phyloP scores from a whole-genome alignment of 208 protist genomes.

The Paratrypanosoma confusum region DNA sequence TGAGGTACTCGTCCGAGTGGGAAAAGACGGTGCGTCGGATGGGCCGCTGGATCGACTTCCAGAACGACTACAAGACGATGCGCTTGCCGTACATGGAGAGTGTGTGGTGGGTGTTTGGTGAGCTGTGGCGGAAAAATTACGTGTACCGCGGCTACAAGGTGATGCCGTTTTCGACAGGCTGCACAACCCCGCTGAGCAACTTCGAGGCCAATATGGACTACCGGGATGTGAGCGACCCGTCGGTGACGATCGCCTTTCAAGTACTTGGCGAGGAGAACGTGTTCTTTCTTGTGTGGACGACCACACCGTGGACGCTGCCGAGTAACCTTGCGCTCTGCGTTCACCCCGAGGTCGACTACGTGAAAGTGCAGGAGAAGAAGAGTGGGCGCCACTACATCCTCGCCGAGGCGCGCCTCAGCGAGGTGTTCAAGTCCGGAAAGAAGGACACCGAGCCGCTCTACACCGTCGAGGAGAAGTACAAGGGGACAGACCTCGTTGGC shows the following conservation, averaged over 20 bases:
- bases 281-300: slow-evolving; percentile 99
- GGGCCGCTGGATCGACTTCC: slow-evolving; percentile 99
- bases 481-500: slow-evolving; percentile 86
- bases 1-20: slow-evolving; percentile 98
- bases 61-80: slow-evolving; percentile 99
- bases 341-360: slow-evolving; percentile 96
- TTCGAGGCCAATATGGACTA: slow-evolving; percentile 99
- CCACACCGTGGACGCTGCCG: slow-evolving; percentile 99
- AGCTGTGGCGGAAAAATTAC: slow-evolving; percentile 96
- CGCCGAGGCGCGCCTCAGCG: slow-evolving; percentile 51
- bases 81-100: slow-evolving; percentile 98
- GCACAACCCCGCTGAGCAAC: slow-evolving; percentile 99
- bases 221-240: slow-evolving; percentile 95
- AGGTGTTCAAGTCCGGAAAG: slow-evolving; percentile 59
- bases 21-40: slow-evolving; percentile 90
- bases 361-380: slow-evolving; percentile 90
- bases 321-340: slow-evolving; percentile 99
- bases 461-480: slow-evolving; percentile 69
- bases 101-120: slow-evolving; percentile 99
- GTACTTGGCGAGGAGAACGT: slow-evolving; percentile 63
- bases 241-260: slow-evolving; percentile 89
- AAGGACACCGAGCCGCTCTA: slow-evolving; percentile 50
- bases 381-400: slow-evolving; percentile 77
- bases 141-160: slow-evolving; percentile 99
- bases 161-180: slow-evolving; percentile 99